phyloP scores from a whole-genome alignment of 2,329 filamentous ascomycete genomes.

The Venturia carpophila region DNA sequence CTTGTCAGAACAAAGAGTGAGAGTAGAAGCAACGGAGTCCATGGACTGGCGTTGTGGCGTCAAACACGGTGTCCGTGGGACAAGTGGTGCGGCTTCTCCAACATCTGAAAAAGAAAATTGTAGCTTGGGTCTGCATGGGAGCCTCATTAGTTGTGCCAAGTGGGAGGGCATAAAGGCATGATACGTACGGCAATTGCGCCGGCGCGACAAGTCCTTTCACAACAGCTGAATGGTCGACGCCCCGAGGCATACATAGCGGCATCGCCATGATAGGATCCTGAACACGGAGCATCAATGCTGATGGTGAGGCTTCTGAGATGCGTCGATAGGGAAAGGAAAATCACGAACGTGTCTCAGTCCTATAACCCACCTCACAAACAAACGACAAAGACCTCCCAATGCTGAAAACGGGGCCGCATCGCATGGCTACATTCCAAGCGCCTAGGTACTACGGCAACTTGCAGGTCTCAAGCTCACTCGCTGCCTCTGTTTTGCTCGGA shows the following conservation, averaged over 20 bases:
- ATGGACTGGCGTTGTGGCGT: not conserved
- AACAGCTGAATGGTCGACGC: not conserved
- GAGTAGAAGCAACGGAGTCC: not conserved
- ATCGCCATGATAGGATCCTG: not conserved
- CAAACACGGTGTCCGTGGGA: not conserved
- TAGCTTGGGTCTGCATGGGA: not conserved
- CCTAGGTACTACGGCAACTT: not conserved
- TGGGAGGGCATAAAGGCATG: not conserved
- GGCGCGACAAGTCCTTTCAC: not conserved
- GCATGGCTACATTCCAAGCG: too few relatives aligned
- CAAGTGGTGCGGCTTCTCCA: not conserved
- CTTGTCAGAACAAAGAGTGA: not conserved
- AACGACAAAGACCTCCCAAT: not conserved
- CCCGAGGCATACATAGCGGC: not conserved
- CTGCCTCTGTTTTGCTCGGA: not conserved
- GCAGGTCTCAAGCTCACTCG: not conserved
- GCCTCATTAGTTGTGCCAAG: not conserved
- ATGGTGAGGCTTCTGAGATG: not conserved
- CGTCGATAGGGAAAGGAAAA: not conserved
- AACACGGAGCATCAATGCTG: slow-evolving; percentile 1
- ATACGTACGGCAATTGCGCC: not conserved
- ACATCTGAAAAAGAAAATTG: not conserved
- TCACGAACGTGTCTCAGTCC: not conserved
- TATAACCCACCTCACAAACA: not conserved
- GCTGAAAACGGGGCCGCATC: not conserved